A percentile compares a stretch with the other conserved stretches of the same genome.
phyloP scores from a whole-genome alignment of 73 alveolate species.

The Effrenium voratum region DNA sequence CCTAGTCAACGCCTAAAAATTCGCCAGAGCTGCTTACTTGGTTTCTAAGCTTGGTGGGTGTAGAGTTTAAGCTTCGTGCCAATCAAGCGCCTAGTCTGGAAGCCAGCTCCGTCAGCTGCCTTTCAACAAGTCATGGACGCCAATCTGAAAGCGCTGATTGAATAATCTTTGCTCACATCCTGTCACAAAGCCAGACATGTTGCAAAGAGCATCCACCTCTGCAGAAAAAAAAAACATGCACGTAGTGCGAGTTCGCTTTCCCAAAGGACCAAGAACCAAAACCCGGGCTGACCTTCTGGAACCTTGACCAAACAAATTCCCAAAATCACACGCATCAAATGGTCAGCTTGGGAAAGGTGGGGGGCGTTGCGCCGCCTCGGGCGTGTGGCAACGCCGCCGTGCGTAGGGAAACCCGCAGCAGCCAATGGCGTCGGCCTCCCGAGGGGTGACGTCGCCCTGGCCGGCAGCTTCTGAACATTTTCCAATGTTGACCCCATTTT shows the following conservation, averaged over 20 bases:
- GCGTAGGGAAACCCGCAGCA: conserved; percentile 93
- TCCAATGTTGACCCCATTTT: too few relatives aligned
- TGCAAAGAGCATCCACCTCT: not conserved
- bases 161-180: not conserved
- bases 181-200: not conserved
- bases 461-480: too few relatives aligned
- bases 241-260: not conserved
- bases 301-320: not conserved
- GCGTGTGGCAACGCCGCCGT: not conserved
- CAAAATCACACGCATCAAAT: not conserved
- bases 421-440: conserved; percentile 87
- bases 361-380: not conserved
- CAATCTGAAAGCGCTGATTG: too few relatives aligned
- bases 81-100: too few relatives aligned
- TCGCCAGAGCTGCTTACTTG: too few relatives aligned
- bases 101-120: too few relatives aligned
- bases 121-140: not conserved
- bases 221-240: not conserved
- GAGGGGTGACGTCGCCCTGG: conserved; percentile 75
- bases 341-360: not conserved
- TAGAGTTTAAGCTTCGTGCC: too few relatives aligned
- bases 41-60: too few relatives aligned
- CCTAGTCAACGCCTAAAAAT: too few relatives aligned
- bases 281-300: not conserved
- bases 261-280: too few relatives aligned